Conservation (phyloP, 768 basidiomycete species). For the Candolleomyces eurysporus region DNA sequence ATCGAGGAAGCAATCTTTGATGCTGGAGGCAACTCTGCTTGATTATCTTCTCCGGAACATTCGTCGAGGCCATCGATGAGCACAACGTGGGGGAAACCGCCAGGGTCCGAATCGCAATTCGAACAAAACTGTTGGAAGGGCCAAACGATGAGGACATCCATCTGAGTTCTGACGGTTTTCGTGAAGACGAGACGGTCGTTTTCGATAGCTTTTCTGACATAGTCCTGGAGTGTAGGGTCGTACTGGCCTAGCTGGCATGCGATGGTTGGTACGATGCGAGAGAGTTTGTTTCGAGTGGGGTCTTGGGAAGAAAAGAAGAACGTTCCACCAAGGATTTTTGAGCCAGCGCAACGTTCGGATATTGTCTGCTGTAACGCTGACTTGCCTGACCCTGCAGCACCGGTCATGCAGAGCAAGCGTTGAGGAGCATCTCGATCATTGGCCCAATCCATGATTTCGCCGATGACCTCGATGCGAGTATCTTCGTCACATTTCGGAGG, state of each 20-base stretch:
- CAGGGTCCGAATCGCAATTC: not conserved
- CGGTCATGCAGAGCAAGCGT: slow-evolving; percentile 1
- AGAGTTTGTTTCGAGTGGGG: not conserved
- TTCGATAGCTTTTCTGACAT: not conserved
- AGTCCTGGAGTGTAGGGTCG: not conserved
- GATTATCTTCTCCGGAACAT: not conserved
- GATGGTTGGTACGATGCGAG: slow-evolving; percentile 1
- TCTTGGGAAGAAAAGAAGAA: slow-evolving; percentile 2
- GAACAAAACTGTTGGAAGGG: not conserved
- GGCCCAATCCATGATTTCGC: not conserved
- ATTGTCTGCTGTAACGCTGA: not conserved
- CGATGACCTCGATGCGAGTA: not conserved
- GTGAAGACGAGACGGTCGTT: not conserved
- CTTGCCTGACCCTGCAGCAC: slow-evolving; percentile 4
- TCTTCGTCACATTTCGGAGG: not conserved
- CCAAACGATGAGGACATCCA: not conserved
- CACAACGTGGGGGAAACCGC: not conserved
- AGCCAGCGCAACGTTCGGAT: not conserved
- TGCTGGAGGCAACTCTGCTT: not conserved
- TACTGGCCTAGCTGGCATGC: slow-evolving; percentile 1
- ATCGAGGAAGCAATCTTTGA: not conserved
- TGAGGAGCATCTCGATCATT: not conserved
- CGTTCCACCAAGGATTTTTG: not conserved
- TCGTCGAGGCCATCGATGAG: slow-evolving; percentile 6
- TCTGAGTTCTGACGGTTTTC: not conserved